phyloP scores from a whole-genome alignment of 2,329 filamentous ascomycete species.

The Dactylellina sp. region DNA sequence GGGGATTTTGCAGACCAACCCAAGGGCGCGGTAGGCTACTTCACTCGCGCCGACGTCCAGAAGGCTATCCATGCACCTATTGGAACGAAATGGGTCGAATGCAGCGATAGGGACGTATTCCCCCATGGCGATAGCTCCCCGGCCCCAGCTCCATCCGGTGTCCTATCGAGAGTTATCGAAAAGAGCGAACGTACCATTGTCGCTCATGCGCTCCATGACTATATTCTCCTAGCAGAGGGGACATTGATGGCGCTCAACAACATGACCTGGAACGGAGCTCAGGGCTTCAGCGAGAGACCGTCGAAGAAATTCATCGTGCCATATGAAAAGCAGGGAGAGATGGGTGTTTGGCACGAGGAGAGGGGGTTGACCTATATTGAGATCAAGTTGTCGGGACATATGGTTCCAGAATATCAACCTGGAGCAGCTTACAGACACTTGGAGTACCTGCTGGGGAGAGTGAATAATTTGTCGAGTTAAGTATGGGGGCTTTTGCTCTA shows the following conservation, averaged over 20 bases:
- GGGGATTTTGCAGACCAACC: slow-evolving; percentile 70
- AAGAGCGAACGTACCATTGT: slow-evolving; percentile 78
- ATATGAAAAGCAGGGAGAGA: slow-evolving; percentile 72
- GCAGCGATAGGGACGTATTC: slow-evolving; percentile 67
- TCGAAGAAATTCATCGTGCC: slow-evolving; percentile 76
- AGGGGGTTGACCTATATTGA: slow-evolving; percentile 78
- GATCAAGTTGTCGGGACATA: slow-evolving; percentile 75
- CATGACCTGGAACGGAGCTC: slow-evolving; percentile 80
- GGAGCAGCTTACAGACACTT: slow-evolving; percentile 76
- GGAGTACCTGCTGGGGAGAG: slow-evolving; percentile 79
- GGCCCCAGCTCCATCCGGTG: slow-evolving; percentile 70
- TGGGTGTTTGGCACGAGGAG: slow-evolving; percentile 79
- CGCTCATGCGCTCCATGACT: slow-evolving; percentile 77
- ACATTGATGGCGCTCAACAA: slow-evolving; percentile 80
- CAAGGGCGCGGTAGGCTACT: slow-evolving; percentile 73
- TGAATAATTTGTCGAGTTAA: slow-evolving; percentile 67
- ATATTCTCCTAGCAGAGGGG: slow-evolving; percentile 75
- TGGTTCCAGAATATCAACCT: slow-evolving; percentile 76
- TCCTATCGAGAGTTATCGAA: slow-evolving; percentile 78
- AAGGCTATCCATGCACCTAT: slow-evolving; percentile 74
- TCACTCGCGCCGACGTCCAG: slow-evolving; percentile 78
- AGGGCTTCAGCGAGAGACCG: slow-evolving; percentile 75
- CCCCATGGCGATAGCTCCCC: slow-evolving; percentile 66
- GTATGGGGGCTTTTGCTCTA: not conserved
- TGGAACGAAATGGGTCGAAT: slow-evolving; percentile 69